Evolutionary conservation across 768 basidiomycete genomes (phyloP).

Genomic region (Boletus edulis): DNA sequence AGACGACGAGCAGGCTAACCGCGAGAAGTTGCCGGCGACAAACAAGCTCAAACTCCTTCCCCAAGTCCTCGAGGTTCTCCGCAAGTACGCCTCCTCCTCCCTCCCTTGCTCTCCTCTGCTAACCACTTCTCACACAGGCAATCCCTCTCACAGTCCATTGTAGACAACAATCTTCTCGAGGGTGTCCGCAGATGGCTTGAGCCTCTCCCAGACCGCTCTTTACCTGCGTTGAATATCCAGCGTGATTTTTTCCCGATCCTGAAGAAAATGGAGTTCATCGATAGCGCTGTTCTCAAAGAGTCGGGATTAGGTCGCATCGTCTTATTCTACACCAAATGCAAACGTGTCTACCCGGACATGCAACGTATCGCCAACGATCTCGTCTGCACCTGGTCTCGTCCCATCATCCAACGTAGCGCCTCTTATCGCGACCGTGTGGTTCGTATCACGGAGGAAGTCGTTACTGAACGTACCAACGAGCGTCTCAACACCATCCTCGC

Average conservation of each 20-base stretch:
- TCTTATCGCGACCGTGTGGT: slow-evolving; percentile 75
- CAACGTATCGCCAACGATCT: slow-evolving; percentile 80
- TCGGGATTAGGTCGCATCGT: slow-evolving; percentile 86
- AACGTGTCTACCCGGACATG: slow-evolving; percentile 81
- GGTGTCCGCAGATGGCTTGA: slow-evolving; percentile 91
- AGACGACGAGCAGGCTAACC: slow-evolving; percentile 78
- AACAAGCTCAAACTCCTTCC: slow-evolving; percentile 81
- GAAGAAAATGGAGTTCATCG: slow-evolving; percentile 89
- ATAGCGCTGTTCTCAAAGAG: slow-evolving; percentile 86
- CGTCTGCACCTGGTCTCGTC: slow-evolving; percentile 83
- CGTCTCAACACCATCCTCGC: slow-evolving; percentile 68
- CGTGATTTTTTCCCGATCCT: slow-evolving; percentile 84
- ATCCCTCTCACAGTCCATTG: slow-evolving; percentile 85
- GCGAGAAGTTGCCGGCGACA: slow-evolving; percentile 76
- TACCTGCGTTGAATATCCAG: slow-evolving; percentile 96
- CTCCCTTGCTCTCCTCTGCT: neutral
- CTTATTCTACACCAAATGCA: slow-evolving; percentile 95
- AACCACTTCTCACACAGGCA: slow-evolving; percentile 45
- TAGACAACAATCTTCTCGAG: slow-evolving; percentile 92
- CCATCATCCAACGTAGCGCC: slow-evolving; percentile 87
- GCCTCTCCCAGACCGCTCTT: slow-evolving; percentile 86
- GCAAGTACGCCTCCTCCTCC: slow-evolving; percentile 61
- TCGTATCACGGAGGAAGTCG: slow-evolving; percentile 49
- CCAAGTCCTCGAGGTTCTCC: slow-evolving; percentile 89
- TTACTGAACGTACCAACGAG: slow-evolving; percentile 43